Evolutionary conservation across 106 monocot species (phyloP), one percentile per base, ranked within the genome.

Genomic region (Cymbidium sinense): DNA sequence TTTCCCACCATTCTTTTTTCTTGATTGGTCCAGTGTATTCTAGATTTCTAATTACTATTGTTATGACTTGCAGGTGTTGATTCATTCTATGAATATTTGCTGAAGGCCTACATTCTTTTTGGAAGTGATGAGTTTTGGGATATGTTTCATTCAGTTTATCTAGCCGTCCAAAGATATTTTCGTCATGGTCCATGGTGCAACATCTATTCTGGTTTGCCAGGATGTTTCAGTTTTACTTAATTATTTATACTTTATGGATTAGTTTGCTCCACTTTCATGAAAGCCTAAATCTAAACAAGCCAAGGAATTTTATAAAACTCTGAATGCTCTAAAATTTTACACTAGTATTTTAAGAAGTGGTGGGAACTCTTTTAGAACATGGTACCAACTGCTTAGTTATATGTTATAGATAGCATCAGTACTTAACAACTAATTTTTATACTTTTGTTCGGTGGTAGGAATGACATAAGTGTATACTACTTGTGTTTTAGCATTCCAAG

Each of bases 31-130:
- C 36, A 5, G 36, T 36, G 5, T 36, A 36, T 36, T 43, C 43
- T 43, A 43, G 43, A 43, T 43, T 43, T 47, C 76, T 47, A 50
- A 37, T 43, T 76, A 19, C 19, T 39, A 3, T 62, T 72, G 0
- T 70, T 0, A 76, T 43, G 62, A 30, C 28, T 81, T 90, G 76
- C 78, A 96, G 95, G 95, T 37, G 93, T 96, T 88, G 95, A 96
- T 83, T 96, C 95, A 75, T 96, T 91, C 84, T 96, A 96, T 82
- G 95, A 96, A 79, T 96, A 96, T 86, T 73, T 96, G 70, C 73
- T 96, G 30, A 96, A 96, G 83, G 95, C 91, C 7, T 93, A 96
- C 67, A 86, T 96, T 79, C 88, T 96, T 78, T 93, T 96, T 81
- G 95, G 95, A 87, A 93, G 76, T 18, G 89, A 96, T 78, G 93